phyloP scores from a whole-genome alignment of 1,284 basidiomycete species.

The Pulveroboletus sp. region DNA sequence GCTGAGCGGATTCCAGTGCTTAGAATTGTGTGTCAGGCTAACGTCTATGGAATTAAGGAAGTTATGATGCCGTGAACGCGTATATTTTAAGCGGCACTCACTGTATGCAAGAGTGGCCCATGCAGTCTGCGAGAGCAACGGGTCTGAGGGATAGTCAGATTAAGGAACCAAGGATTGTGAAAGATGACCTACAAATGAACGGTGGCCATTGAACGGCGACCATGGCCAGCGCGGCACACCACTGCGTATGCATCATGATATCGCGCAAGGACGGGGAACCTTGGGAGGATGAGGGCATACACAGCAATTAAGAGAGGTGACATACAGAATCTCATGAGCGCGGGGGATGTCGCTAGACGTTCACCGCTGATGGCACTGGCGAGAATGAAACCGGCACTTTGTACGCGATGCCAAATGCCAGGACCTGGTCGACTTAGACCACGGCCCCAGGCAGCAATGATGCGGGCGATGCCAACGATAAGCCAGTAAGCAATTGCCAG shows the following conservation, averaged over 20 bases:
- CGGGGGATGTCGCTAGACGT: conserved; percentile 80
- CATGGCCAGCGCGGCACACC: conserved; percentile 85
- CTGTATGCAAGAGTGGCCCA: conserved; percentile 90
- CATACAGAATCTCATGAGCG: conserved; percentile 86
- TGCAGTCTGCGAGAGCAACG: conserved; percentile 80
- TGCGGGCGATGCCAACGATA: conserved; percentile 75
- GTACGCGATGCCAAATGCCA: conserved; percentile 66
- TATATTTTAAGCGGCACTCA: conserved; percentile 42
- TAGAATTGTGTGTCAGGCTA: conserved; percentile 51
- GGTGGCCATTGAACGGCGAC: conserved; percentile 92
- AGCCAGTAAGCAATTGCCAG: conserved; percentile 83
- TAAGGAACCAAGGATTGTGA: conserved; percentile 15
- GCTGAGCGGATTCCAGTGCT: conserved; percentile 67
- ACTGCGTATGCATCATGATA: conserved; percentile 91
- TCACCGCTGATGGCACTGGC: conserved; percentile 94
- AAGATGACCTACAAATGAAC: conserved; percentile 75
- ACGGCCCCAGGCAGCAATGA: conserved; percentile 81
- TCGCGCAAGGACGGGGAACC: conserved; percentile 93
- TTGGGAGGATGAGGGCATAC: conserved; percentile 36
- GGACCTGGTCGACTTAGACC: conserved; percentile 59
- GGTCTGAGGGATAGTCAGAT: conserved; percentile 55
- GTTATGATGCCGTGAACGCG: conserved; percentile 11
- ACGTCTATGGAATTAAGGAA: conserved; percentile 58
- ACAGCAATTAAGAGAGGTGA: conserved; percentile 25
- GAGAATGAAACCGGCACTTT: conserved; percentile 82